Conservation (phyloP, 371 early-diverging fungal genomes). For the Synchytrium microbalum region DNA sequence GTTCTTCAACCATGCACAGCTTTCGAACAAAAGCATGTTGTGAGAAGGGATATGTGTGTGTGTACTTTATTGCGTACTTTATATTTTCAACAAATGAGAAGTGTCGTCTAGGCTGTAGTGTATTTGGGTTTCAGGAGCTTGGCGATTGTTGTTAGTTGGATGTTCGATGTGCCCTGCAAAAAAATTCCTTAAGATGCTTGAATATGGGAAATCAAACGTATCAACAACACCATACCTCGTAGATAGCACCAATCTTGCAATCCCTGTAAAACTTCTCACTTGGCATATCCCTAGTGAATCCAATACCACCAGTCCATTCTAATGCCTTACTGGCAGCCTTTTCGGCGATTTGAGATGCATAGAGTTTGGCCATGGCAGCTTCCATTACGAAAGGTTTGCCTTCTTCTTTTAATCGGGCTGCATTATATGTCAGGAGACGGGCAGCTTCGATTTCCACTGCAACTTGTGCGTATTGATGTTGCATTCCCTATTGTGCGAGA, state of each 20-base stretch:
- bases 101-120: neutral
- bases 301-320: conserved; percentile 97
- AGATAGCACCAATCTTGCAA: conserved; percentile 85
- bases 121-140: conserved; percentile 53
- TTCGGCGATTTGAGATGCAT: conserved; percentile 91
- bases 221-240: conserved; percentile 37
- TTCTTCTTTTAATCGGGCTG: conserved; percentile 92
- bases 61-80: too few species aligned
- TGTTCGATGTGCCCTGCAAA: conserved; percentile 70
- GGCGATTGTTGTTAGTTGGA: conserved; percentile 95
- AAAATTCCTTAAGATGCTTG: neutral
- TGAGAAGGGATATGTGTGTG: too few species aligned
- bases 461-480: conserved; percentile 92
- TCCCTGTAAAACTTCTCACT: conserved; percentile 96
- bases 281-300: conserved; percentile 74
- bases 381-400: conserved; percentile 80
- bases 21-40: too few species aligned
- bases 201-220: neutral
- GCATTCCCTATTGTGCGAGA: conserved; percentile 63
- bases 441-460: conserved; percentile 95
- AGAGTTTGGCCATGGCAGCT: conserved; percentile 97
- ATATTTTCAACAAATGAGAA: too few species aligned
- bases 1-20: too few species aligned
- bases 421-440: conserved; percentile 94
- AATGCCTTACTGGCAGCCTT: conserved; percentile 79